Conservation (phyloP, 179 eudicot genomes). For the Gypsophila paniculata region DNA sequence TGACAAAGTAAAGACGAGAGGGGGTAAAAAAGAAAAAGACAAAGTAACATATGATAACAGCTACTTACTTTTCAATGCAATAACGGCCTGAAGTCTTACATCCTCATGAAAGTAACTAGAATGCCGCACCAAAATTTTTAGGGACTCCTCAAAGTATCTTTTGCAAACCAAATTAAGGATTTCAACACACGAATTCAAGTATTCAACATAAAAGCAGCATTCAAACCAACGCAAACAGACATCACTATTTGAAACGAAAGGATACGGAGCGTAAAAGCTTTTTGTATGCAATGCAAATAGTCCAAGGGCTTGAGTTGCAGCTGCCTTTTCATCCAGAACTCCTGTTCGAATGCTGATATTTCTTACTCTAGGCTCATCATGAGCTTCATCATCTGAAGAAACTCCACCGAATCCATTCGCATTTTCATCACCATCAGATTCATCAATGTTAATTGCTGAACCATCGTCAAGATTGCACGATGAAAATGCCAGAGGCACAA, state of each 20-base stretch:
- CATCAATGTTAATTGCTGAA: conserved; percentile 83
- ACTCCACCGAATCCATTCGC: conserved; percentile 81
- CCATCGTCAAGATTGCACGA: conserved; percentile 99
- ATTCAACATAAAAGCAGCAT: conserved; percentile 2
- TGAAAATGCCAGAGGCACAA: conserved; percentile 78
- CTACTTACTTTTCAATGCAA: conserved; percentile 75
- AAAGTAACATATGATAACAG: conserved; percentile 2
- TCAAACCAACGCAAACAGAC: conserved; percentile 3
- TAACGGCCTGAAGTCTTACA: conserved; percentile 94
- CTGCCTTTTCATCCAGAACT: conserved; percentile 98
- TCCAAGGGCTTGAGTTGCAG: conserved; percentile 97
- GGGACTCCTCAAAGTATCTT: conserved; percentile 90
- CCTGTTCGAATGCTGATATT: conserved; percentile 95
- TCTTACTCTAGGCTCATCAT: conserved; percentile 90
- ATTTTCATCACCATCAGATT: conserved; percentile 81
- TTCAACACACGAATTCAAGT: conserved; percentile 15
- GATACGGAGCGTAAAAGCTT: conserved; percentile 89
- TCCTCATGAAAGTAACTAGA: conserved; percentile 91
- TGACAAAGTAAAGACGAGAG: background rate
- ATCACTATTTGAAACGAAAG: conserved; percentile 32
- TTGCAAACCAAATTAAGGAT: conserved; percentile 38
- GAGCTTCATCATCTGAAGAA: conserved; percentile 96
- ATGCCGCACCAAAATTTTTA: conserved; percentile 72
- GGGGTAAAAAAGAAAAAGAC: background rate
- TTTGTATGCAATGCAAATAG: conserved; percentile 85